Evolutionary conservation across 257 asterid genomes (phyloP), one percentile per base, ranked within the genome.

Genomic region (Thymus mandschuricus): DNA sequence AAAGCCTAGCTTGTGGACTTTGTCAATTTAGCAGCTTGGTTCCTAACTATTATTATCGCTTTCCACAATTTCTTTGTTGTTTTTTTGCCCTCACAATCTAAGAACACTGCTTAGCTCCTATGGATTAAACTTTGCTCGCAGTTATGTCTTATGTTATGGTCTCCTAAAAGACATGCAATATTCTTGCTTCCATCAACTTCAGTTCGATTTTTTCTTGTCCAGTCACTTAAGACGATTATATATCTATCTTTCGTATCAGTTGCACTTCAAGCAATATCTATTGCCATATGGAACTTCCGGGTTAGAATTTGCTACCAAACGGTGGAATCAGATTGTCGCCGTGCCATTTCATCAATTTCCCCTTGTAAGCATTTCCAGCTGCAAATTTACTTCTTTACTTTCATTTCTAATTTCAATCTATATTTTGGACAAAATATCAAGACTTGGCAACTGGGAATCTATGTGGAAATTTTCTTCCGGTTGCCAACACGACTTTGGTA

Each of bases 321-420:
- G 73, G 55, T 76, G 76, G 80, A 70, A 59, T 69, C 78, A 66
- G 54, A 69, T 79, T 34, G 34, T 73, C 49, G 66, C 67, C 12
- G 9, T 57, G 43, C 64, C 68, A 66, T 30, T 75, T 60, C 69
- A 27, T 63, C 82, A 5, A 13, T 48, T 77, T 10, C 44, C 76
- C 49, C 35, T 71, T 52, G 84, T 79, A 75, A 80, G 82, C 41
- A 63, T 13, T 38, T 31, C 63, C 38, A 28, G 33, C 48, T 58
- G 29, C 10, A 8, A 15, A 12, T 69, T 29, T 54, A 28, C 40
- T 66, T 11, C 35, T 28, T 3, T 69, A 6, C 68, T 7, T 31
- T 75, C 38, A 5, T 3, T 56, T 56, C 9, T 56, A 7, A 2
- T 28, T 9, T 0, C 13, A 54, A 54, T 54, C 31, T 28, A 3